These are phyloP conservation scores for Fibroporia radiculosa DNA, from an alignment of 768 basidiomycete genomes.

Conservation along the genomic window DNA sequence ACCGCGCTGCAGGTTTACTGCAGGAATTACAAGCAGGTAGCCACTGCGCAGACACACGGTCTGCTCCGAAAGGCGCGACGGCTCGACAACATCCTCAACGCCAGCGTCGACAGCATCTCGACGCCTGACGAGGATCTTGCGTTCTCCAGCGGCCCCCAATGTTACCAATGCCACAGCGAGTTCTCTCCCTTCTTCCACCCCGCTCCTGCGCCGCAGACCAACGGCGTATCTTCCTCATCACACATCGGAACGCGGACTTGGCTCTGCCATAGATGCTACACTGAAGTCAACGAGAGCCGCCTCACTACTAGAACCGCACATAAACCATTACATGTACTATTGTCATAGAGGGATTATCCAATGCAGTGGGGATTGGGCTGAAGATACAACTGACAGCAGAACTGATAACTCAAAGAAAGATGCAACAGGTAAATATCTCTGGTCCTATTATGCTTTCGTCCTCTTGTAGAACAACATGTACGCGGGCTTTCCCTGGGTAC, in stretches of 20 bases:
- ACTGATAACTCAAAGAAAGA: constrained; percentile 16
- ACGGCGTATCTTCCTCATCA: neutral
- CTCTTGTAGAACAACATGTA: constrained; percentile 66
- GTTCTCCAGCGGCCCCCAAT: constrained; percentile 30
- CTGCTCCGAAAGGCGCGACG: constrained; percentile 85
- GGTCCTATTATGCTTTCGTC: constrained; percentile 17
- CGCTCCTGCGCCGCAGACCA: constrained; percentile 23
- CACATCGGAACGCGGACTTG: constrained; percentile 15
- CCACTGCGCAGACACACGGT: constrained; percentile 65
- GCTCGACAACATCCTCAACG: constrained; percentile 63
- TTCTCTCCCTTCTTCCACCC: constrained; percentile 77
- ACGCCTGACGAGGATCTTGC: constrained; percentile 5
- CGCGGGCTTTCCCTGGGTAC: constrained; percentile 51
- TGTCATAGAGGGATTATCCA: constrained; percentile 16
- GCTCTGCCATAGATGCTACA: constrained; percentile 42
- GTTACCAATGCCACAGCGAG: constrained; percentile 55
- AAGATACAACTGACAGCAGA: constrained; percentile 16
- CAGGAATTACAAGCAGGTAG: constrained; percentile 75
- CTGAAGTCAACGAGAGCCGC: constrained; percentile 17
- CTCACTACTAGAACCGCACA: constrained; percentile 17
- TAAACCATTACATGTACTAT: constrained; percentile 34
- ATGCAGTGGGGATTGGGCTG: constrained; percentile 10
- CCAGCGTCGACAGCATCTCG: constrained; percentile 12
- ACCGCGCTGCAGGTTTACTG: constrained; percentile 88
- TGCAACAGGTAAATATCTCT: constrained; percentile 6